Percentiles rank a stretch among this genome's conserved stretches.
These are phyloP conservation scores for Erysimum cheiri DNA, from an alignment of 441 rosid genomes.

Conservation along the genomic window DNA sequence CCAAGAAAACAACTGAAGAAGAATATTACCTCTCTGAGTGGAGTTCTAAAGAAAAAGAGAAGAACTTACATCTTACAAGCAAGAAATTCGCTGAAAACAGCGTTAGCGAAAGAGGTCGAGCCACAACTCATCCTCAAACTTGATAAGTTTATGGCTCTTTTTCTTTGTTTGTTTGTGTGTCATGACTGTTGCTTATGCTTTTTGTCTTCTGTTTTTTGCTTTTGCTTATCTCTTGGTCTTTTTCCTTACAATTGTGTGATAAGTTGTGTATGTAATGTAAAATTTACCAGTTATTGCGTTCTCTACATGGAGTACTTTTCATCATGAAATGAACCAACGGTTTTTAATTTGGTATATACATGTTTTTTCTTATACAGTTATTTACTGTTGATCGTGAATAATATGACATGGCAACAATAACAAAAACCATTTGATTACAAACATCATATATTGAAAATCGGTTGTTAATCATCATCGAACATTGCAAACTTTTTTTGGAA, in stretches of 20 bases:
- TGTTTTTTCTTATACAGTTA: background rate
- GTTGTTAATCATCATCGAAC: too few species aligned
- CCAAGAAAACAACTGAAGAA: constrained; percentile 61
- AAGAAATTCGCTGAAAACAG: constrained; percentile 77
- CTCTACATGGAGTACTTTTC: background rate
- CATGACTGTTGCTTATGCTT: background rate
- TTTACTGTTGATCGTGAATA: background rate
- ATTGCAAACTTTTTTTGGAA: too few species aligned
- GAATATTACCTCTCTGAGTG: constrained; percentile 82
- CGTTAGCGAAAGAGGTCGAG: constrained; percentile 64
- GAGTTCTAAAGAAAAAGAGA: constrained; percentile 58
- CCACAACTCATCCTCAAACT: constrained; percentile 34
- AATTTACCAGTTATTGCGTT: constrained; percentile 4
- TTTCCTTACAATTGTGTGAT: background rate
- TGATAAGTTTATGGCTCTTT: background rate
- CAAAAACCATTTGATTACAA: background rate
- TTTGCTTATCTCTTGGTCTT: constrained; percentile 1
- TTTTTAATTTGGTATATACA: background rate
- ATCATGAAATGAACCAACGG: constrained; percentile 4
- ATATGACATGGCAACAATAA: background rate
- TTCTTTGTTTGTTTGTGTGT: constrained; percentile 4
- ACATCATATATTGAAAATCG: too few species aligned
- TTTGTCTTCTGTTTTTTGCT: constrained; percentile 4
- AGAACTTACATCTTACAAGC: constrained; percentile 61
- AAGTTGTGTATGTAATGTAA: constrained; percentile 31